Percentiles rank a stretch among this genome's conserved stretches.
These are phyloP conservation scores for Alternaria arbusti DNA, from an alignment of 2,329 filamentous ascomycete species.

Conservation along the genomic window DNA sequence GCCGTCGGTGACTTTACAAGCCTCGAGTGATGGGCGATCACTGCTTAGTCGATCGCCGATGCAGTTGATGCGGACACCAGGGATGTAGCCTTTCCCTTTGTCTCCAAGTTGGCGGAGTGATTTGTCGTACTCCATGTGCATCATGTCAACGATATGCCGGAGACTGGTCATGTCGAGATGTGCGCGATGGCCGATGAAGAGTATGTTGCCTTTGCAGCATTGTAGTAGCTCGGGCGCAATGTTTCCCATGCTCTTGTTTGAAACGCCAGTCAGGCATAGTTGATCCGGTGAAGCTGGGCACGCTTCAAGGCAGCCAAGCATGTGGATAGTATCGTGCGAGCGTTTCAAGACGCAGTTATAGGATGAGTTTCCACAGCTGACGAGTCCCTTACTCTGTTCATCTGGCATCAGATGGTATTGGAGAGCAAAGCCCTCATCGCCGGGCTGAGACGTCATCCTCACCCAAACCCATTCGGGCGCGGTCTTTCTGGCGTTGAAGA, in stretches of 20 bases:
- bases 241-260: not conserved
- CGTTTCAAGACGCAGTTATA: not conserved
- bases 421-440: not conserved
- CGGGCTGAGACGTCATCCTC: not conserved
- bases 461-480: not conserved
- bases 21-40: not conserved
- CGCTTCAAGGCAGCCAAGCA: not conserved
- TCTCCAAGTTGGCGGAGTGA: not conserved
- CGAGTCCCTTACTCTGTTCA: not conserved
- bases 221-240: not conserved
- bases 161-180: not conserved
- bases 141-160: not conserved
- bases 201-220: not conserved
- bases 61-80: not conserved
- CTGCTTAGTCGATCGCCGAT: not conserved
- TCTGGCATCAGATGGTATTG: not conserved
- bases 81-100: not conserved
- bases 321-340: not conserved
- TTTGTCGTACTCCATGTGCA: not conserved
- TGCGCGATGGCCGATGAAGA: not conserved
- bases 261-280: not conserved
- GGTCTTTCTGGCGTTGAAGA: not conserved
- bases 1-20: not conserved
- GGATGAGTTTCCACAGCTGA: not conserved
- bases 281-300: not conserved